Evolutionary conservation across 306 rosid species (phyloP).

Genomic region (Sicyos baderoa): DNA sequence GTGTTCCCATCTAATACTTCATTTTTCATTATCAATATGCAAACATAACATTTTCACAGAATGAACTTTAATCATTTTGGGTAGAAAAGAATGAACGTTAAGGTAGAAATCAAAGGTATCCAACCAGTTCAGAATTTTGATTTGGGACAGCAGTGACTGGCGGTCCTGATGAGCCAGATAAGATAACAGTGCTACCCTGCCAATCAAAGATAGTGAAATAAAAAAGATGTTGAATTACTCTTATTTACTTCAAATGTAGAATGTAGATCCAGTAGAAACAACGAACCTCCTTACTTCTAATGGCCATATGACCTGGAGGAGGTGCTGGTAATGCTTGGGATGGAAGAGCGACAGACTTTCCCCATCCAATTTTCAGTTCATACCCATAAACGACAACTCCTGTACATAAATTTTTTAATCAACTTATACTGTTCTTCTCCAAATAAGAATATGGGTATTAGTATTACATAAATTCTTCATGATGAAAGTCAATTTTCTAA

Average conservation of each 20-base stretch:
- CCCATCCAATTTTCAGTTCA: constrained; percentile 99
- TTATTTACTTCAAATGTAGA: background rate
- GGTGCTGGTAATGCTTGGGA: constrained; percentile 99
- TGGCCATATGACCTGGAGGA: constrained; percentile 99
- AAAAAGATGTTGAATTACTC: constrained; percentile 1
- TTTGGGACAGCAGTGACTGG: constrained; percentile 87
- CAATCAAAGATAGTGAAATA: constrained; percentile 24
- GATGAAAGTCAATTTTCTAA: background rate
- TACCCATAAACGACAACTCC: constrained; percentile 98
- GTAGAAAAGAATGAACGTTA: background rate
- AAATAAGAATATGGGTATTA: background rate
- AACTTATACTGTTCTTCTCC: constrained; percentile 6
- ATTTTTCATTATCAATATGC: background rate
- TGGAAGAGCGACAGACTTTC: constrained; percentile 94
- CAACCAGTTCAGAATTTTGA: constrained; percentile 93
- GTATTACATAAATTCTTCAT: background rate
- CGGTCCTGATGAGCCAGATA: constrained; percentile 98
- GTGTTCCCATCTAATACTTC: background rate
- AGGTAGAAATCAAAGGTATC: background rate
- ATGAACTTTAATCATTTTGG: background rate
- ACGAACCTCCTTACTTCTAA: constrained; percentile 96
- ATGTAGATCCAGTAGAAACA: constrained; percentile 10
- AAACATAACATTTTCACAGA: background rate
- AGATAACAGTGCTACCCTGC: constrained; percentile 89
- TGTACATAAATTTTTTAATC: constrained; percentile 34